Percentiles rank a stretch among this genome's conserved stretches.
phyloP scores from a whole-genome alignment of 768 basidiomycete genomes.

The Boletus coccyginus region DNA sequence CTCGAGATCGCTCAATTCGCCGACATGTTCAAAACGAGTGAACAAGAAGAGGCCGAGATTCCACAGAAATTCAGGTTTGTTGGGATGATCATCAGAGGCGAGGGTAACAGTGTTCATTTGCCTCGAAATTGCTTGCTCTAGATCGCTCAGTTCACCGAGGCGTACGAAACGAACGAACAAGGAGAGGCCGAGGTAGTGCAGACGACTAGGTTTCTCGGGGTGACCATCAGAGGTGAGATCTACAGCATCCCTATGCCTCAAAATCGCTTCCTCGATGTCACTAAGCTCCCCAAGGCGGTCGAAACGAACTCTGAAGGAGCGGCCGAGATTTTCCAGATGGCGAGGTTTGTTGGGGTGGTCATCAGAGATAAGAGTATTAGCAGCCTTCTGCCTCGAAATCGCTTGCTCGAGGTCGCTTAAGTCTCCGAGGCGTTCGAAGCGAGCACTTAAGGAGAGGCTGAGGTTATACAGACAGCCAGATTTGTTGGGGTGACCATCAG shows the following conservation, averaged over 20 bases:
- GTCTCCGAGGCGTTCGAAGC: background rate
- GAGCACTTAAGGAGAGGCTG: background rate
- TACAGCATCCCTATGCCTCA: background rate
- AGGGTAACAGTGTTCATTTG: too few species aligned
- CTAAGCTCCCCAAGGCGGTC: background rate
- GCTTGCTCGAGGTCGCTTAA: slow-evolving; percentile 2
- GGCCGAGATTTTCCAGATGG: background rate
- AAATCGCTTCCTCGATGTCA: background rate
- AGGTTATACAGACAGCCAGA: background rate
- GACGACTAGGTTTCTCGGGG: too few species aligned
- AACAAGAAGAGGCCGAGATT: background rate
- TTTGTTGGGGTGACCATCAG: background rate
- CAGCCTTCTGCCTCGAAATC: background rate
- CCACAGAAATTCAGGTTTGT: background rate
- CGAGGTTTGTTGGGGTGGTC: background rate
- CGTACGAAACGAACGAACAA: background rate
- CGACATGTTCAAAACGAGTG: background rate
- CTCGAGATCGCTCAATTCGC: background rate
- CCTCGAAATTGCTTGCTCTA: background rate
- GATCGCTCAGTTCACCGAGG: background rate
- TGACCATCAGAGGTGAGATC: too few species aligned
- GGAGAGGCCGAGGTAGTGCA: too few species aligned
- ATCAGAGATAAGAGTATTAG: background rate
- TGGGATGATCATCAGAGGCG: background rate
- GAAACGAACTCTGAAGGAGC: background rate